These are phyloP conservation scores for Aspergillus sclerotioniger DNA, from an alignment of 495 filamentous ascomycete species.

Conservation along the genomic window DNA sequence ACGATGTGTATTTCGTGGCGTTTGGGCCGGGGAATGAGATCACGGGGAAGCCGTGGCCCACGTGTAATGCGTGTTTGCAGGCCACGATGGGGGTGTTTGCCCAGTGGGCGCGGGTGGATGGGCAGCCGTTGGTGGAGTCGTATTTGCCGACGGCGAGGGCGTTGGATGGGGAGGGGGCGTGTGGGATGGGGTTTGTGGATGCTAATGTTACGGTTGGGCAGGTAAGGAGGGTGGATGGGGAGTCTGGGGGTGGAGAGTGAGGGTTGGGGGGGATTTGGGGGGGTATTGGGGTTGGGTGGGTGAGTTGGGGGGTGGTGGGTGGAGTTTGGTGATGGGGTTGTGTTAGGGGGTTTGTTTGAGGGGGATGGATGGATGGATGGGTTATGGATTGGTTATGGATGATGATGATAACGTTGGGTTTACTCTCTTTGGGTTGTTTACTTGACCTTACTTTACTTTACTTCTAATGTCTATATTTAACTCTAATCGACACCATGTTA, in stretches of 20 bases:
- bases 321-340: background rate
- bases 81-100: constrained; percentile 70
- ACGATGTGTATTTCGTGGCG: constrained; percentile 81
- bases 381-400: background rate
- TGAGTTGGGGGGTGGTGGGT: background rate
- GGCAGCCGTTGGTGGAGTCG: constrained; percentile 53
- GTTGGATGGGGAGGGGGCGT: constrained; percentile 61
- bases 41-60: constrained; percentile 59
- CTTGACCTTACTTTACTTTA: background rate
- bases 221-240: constrained; percentile 8
- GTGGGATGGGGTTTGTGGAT: constrained; percentile 63
- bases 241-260: background rate
- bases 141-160: constrained; percentile 64
- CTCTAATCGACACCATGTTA: background rate
- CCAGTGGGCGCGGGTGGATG: constrained; percentile 55
- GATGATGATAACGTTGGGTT: background rate
- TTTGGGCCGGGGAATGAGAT: constrained; percentile 60
- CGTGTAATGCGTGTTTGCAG: constrained; percentile 66
- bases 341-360: background rate
- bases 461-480: constrained; percentile 15
- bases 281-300: background rate
- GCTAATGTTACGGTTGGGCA: constrained; percentile 50
- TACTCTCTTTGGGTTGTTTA: background rate
- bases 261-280: background rate
- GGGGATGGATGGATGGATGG: background rate